These are phyloP conservation scores for Trichoderma koningii DNA, from an alignment of 2,329 filamentous ascomycete species.

Conservation along the genomic window DNA sequence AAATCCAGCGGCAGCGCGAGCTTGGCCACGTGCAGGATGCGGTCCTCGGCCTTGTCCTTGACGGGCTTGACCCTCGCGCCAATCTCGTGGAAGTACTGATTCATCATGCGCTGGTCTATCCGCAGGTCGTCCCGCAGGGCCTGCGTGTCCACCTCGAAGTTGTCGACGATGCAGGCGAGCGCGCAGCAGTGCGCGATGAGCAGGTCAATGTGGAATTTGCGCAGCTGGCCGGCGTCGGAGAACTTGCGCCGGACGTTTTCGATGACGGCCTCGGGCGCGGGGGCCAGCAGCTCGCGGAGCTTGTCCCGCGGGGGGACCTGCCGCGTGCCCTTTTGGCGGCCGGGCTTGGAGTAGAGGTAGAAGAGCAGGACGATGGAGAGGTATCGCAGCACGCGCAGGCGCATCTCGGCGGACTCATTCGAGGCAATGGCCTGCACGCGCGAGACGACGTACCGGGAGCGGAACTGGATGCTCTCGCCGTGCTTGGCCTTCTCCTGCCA, in stretches of 20 bases:
- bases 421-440: conserved; percentile 59
- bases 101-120: conserved; percentile 70
- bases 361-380: conserved; percentile 60
- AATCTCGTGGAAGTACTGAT: conserved; percentile 73
- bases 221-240: conserved; percentile 62
- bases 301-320: conserved; percentile 63
- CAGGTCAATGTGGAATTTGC: conserved; percentile 71
- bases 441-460: conserved; percentile 65
- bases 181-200: conserved; percentile 73
- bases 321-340: conserved; percentile 50
- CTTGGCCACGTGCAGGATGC: conserved; percentile 60
- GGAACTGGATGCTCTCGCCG: conserved; percentile 57
- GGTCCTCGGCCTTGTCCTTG: conserved; percentile 63
- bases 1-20: conserved; percentile 80
- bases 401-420: conserved; percentile 54
- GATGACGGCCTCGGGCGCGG: conserved; percentile 62
- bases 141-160: conserved; percentile 70
- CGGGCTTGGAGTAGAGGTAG: conserved; percentile 50
- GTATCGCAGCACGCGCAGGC: conserved; percentile 63
- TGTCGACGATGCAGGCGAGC: conserved; percentile 70
- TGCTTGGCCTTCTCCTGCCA: conserved; percentile 70
- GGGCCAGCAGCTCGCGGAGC: conserved; percentile 57
- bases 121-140: conserved; percentile 71
- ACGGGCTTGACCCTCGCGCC: conserved; percentile 67
- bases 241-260: conserved; percentile 71